phyloP scores from a whole-genome alignment of 1,284 basidiomycete species.

The Fomitopsis pinicola region DNA sequence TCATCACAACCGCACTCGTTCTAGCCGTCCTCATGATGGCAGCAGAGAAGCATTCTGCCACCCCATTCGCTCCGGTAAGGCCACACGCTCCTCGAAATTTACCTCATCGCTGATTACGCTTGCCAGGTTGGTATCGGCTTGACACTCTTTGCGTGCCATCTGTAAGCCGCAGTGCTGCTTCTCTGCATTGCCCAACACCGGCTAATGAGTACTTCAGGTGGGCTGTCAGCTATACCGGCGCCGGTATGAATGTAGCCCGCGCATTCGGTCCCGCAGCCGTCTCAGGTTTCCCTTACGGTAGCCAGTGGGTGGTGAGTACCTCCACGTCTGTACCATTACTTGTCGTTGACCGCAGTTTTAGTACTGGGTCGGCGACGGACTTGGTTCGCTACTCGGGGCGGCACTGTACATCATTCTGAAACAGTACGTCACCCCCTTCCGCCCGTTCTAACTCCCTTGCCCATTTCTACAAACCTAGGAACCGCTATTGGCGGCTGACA shows the following conservation, averaged over 20 bases:
- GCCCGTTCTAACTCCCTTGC: not conserved
- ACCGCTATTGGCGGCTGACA: conserved; percentile 49
- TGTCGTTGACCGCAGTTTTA: conserved; percentile 13
- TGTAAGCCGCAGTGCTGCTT: conserved; percentile 36
- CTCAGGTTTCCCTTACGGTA: conserved; percentile 40
- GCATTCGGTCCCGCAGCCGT: conserved; percentile 68
- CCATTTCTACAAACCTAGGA: not conserved
- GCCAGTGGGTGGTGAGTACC: conserved; percentile 51
- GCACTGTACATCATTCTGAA: conserved; percentile 56
- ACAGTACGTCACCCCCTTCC: conserved; percentile 35
- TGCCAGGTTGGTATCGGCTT: conserved; percentile 63
- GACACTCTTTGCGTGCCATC: conserved; percentile 62
- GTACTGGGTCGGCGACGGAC: conserved; percentile 61
- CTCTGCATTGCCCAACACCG: no score
- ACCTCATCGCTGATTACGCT: conserved; percentile 2
- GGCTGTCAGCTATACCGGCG: conserved; percentile 51
- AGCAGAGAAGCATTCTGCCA: conserved; percentile 64
- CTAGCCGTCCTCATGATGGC: conserved; percentile 66
- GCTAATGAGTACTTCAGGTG: conserved; percentile 23
- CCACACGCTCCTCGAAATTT: no score
- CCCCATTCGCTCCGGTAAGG: conserved; percentile 65
- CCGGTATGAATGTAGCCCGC: conserved; percentile 62
- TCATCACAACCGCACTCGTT: conserved; percentile 57
- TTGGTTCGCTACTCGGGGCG: conserved; percentile 56
- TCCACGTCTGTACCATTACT: not conserved